A percentile compares a stretch with the other conserved stretches of the same genome.
phyloP scores from a whole-genome alignment of 371 early-diverging fungal species.

The Lichtheimia corymbifera region DNA sequence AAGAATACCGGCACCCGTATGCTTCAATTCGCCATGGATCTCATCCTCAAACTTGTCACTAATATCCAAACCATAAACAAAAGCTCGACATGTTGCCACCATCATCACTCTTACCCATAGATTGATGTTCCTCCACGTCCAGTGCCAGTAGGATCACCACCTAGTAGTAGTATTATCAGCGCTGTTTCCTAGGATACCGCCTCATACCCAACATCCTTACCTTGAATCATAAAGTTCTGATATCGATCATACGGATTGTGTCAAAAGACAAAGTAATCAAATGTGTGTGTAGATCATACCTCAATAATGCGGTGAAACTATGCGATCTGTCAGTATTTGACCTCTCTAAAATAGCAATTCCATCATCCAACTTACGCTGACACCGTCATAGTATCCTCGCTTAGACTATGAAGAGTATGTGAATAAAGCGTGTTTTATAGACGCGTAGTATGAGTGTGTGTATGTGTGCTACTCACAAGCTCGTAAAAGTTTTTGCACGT shows the following conservation, averaged over 20 bases:
- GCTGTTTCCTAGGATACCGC: background rate
- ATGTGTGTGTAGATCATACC: conserved; percentile 28
- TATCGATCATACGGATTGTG: background rate
- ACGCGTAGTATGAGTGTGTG: too few species aligned
- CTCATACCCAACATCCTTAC: conserved; percentile 21
- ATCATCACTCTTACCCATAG: conserved; percentile 56
- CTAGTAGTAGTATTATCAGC: conserved; percentile 4
- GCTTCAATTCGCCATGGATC: conserved; percentile 68
- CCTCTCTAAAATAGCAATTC: background rate
- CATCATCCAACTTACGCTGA: conserved; percentile 53
- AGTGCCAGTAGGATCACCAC: conserved; percentile 64
- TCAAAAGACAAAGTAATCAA: background rate
- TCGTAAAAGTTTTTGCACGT: conserved; percentile 82
- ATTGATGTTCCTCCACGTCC: conserved; percentile 70
- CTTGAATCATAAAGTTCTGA: conserved; percentile 85
- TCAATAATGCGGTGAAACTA: conserved; percentile 82
- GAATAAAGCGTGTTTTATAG: too few species aligned
- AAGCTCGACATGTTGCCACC: background rate
- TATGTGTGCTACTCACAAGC: conserved; percentile 47
- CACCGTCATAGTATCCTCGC: conserved; percentile 68
- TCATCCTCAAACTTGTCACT: conserved; percentile 81
- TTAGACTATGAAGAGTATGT: conserved; percentile 43
- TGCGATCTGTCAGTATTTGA: background rate
- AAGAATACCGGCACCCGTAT: conserved; percentile 77
- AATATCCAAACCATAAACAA: background rate